These are phyloP conservation scores for Erythrobasidium hasegawianum DNA, from an alignment of 1,284 basidiomycete species.

Conservation along the genomic window DNA sequence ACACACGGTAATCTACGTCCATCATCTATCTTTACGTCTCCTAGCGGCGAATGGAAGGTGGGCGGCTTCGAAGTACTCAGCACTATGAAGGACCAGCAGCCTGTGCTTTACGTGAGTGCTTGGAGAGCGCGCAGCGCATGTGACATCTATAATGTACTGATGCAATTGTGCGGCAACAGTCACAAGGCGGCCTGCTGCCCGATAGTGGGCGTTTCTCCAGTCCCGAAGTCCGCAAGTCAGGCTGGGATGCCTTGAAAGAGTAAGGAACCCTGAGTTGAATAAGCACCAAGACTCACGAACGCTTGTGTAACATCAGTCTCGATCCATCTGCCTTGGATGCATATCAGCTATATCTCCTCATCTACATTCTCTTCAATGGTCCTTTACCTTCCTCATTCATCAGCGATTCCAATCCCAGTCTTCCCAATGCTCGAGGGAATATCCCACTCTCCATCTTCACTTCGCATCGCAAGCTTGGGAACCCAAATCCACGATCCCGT, in stretches of 20 bases:
- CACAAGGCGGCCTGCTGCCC: conserved; percentile 60
- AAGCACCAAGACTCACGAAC: conserved; percentile 3
- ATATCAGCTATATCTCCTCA: conserved; percentile 78
- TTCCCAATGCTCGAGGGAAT: conserved; percentile 59
- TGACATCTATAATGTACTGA: not conserved
- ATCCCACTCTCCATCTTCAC: conserved; percentile 76
- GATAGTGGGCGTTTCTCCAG: conserved; percentile 52
- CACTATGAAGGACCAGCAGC: conserved; percentile 67
- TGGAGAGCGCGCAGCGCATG: not conserved
- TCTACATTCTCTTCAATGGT: conserved; percentile 80
- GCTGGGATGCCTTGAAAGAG: conserved; percentile 81
- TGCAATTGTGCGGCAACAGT: too few relatives aligned
- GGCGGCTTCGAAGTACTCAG: conserved; percentile 91
- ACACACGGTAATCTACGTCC: conserved; percentile 82
- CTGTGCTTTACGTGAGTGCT: conserved; percentile 71
- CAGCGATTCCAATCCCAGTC: conserved; percentile 64
- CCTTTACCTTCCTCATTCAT: conserved; percentile 56
- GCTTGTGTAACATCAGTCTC: conserved; percentile 53
- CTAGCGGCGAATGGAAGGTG: conserved; percentile 91
- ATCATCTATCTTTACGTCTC: conserved; percentile 79
- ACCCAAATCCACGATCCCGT: conserved; percentile 77
- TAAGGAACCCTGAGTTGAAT: conserved; percentile 51
- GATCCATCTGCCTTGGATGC: conserved; percentile 71
- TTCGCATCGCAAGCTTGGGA: conserved; percentile 78
- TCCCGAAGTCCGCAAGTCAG: conserved; percentile 86